Base-by-base conservation (phyloP, 225 moss, liverwort and hornwort species). In the Anthoceros angustus region DNA sequence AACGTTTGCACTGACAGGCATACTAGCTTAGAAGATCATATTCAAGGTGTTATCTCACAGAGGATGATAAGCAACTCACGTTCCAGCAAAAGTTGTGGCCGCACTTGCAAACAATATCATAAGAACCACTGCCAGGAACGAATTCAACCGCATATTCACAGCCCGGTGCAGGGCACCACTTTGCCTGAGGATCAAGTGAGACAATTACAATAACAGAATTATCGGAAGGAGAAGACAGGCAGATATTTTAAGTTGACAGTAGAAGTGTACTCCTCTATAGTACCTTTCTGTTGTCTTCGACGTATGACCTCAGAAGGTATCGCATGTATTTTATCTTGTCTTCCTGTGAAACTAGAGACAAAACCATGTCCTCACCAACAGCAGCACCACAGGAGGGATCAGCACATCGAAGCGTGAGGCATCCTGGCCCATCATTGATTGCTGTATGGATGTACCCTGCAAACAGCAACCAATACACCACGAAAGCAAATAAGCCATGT, bases 91-190 rank as follows among this genome's bases (percentile, higher is more conserved):
- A 98, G 71, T 80, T 92, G 70, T 81, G 78, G 7, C 85, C 82
- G 66, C 98, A 98, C 79, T 98, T 91, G 86, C 98, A 98, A 60
- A 87, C 86, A 70, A 98, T 85, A 75, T 98, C 98, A 46, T 69
- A 92, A 21, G 88, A 84, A 50, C 89, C 98, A 68, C 78, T 72
- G 42, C 92, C 98, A 39, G 88, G 82, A 65, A 81, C 78, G 68
- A 83, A 98, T 66, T 92, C 98, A 24, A 98, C 91, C 11, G 98
- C 98, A 76, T 86, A 98, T 77, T 98, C 98, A 70, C 98, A 98
- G 39, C 92, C 92, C 48, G 98, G 98, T 12, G 98, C 98, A 50
- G 98, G 98, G 76, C 98, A 98, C 98, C 98, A 98, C 78, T 98
- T 98, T 32, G 82, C 85, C 85, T 85, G 85, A 21, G 50, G 2